These are phyloP conservation scores for Penicillium subrubescens DNA, from an alignment of 495 filamentous ascomycete species.

Conservation along the genomic window DNA sequence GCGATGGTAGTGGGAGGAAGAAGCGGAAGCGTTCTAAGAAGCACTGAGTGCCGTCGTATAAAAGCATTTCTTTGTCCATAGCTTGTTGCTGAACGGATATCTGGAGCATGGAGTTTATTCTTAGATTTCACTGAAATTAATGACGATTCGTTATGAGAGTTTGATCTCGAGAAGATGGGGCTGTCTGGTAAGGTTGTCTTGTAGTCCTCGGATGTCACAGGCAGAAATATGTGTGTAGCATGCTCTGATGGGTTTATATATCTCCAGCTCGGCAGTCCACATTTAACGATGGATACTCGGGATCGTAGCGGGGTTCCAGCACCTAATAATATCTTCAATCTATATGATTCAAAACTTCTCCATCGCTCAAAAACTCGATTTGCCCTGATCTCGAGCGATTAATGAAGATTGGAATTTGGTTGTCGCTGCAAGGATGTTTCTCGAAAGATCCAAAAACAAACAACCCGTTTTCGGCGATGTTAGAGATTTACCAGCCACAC, in stretches of 20 bases:
- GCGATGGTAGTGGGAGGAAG: slow-evolving; percentile 40
- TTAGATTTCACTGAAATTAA: neutral
- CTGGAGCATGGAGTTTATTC: slow-evolving; percentile 8
- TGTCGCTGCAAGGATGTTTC: neutral
- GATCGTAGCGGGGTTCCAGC: too few species aligned
- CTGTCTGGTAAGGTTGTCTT: too few species aligned
- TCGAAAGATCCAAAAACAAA: neutral
- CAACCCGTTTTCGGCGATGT: neutral
- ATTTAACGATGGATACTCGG: too few species aligned
- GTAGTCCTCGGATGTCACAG: too few species aligned
- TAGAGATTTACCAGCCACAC: neutral
- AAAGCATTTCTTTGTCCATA: slow-evolving; percentile 15
- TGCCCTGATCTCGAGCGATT: neutral
- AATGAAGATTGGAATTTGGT: neutral
- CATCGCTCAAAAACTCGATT: neutral
- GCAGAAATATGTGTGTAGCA: too few species aligned
- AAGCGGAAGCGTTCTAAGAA: slow-evolving; percentile 56
- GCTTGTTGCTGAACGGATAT: slow-evolving; percentile 4
- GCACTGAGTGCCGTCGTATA: slow-evolving; percentile 29
- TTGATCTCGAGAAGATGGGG: neutral
- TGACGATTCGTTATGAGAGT: neutral
- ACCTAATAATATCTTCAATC: neutral
- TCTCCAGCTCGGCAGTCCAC: too few species aligned
- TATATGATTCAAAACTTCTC: neutral
- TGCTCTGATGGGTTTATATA: too few species aligned